Evolutionary conservation across 169 alveolate species (phyloP).

Genomic region (Plasmodium adleri): DNA sequence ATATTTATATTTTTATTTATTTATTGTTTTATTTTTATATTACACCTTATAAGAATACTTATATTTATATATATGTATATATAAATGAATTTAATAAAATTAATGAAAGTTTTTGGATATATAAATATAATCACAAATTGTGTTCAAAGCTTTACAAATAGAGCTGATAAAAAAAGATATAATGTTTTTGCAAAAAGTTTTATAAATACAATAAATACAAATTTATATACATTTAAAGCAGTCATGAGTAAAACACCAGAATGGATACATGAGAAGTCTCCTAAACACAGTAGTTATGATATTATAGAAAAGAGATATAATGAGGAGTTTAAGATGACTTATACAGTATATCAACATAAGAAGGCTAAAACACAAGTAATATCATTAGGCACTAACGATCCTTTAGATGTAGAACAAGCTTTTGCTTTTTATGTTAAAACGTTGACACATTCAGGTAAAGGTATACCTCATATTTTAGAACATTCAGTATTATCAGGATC

Average conservation of each 20-base stretch:
- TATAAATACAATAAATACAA: slow-evolving; percentile 33
- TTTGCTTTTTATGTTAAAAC: slow-evolving; percentile 77
- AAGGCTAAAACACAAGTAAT: slow-evolving; percentile 74
- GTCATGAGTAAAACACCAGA: slow-evolving; percentile 66
- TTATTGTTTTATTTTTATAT: too few species aligned
- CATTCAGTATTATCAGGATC: slow-evolving; percentile 92
- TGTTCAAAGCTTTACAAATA: slow-evolving; percentile 41
- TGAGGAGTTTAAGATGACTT: slow-evolving; percentile 47
- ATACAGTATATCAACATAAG: slow-evolving; percentile 75
- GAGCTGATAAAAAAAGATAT: slow-evolving; percentile 46
- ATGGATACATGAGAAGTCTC: slow-evolving; percentile 70
- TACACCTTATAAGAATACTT: too few species aligned
- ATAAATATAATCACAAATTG: slow-evolving; percentile 62
- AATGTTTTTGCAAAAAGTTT: slow-evolving; percentile 53
- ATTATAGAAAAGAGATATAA: slow-evolving; percentile 61
- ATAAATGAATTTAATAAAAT: slow-evolving; percentile 44
- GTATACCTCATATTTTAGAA: slow-evolving; percentile 91
- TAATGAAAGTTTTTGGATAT: slow-evolving; percentile 75
- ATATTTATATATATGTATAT: too few species aligned
- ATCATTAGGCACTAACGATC: slow-evolving; percentile 71
- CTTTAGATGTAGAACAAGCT: slow-evolving; percentile 58
- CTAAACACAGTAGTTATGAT: slow-evolving; percentile 64
- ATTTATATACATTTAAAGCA: slow-evolving; percentile 38
- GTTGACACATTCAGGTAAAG: slow-evolving; percentile 76
- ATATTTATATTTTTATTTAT: too few species aligned